Percentiles rank a stretch among this genome's conserved stretches.
Evolutionary conservation across 108 stramenopile genomes (phyloP).

Genomic region (Aureococcus anophagefferens): DNA sequence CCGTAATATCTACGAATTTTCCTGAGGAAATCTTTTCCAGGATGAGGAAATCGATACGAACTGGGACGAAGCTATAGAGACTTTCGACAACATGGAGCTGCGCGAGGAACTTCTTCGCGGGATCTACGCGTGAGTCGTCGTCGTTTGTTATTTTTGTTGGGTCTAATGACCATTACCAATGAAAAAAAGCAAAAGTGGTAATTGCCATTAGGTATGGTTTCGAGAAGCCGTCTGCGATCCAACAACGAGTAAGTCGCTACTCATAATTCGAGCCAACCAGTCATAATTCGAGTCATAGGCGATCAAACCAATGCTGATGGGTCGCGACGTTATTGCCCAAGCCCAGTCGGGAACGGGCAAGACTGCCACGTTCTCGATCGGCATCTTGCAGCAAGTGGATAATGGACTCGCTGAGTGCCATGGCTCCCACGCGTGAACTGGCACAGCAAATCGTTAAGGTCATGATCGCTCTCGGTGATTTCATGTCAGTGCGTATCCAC

Average conservation of each 20-base stretch:
- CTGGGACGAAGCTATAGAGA: conserved; percentile 32
- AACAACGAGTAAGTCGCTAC: conserved; percentile 28
- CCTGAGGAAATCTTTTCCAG: background rate
- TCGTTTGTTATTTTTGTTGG: background rate
- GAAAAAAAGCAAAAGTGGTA: too few relatives aligned
- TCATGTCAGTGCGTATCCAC: conserved; percentile 94
- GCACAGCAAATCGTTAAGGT: conserved; percentile 99
- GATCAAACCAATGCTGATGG: conserved; percentile 51
- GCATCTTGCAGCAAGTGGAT: conserved; percentile 91
- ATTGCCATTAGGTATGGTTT: conserved; percentile 38
- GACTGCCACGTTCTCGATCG: conserved; percentile 97
- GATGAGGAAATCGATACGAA: conserved; percentile 12
- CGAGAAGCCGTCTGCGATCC: conserved; percentile 60
- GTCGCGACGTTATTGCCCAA: conserved; percentile 55
- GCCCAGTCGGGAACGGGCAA: conserved; percentile 62
- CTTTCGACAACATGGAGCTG: conserved; percentile 57
- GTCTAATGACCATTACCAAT: background rate
- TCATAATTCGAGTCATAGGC: background rate
- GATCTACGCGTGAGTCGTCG: conserved; percentile 44
- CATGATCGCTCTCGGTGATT: conserved; percentile 93
- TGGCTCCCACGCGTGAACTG: conserved; percentile 98
- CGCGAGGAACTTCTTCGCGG: conserved; percentile 54
- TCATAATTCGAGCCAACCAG: conserved; percentile 3
- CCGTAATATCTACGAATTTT: too few relatives aligned
- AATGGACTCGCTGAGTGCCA: conserved; percentile 79